Evolutionary conservation across 139 green algal species (phyloP).

Genomic region (Yamagishiella unicocca): DNA sequence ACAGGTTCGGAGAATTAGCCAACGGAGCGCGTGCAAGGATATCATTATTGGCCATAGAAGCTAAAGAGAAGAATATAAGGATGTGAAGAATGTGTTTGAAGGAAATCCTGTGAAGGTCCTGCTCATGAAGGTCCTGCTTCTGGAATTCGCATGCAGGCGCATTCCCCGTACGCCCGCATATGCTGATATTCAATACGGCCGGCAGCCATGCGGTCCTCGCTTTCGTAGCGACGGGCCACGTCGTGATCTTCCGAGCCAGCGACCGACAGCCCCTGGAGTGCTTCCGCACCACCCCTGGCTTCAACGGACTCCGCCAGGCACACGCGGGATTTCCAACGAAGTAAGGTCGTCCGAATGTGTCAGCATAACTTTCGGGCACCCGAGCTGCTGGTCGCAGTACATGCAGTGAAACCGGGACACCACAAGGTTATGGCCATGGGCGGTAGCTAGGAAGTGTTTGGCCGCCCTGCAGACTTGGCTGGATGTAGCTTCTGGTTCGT

Average conservation of each 20-base stretch:
- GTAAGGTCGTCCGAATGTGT: no score
- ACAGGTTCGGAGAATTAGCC: not conserved
- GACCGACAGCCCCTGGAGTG: not conserved
- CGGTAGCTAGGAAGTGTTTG: no score
- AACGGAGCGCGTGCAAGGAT: no score
- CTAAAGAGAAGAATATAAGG: not conserved
- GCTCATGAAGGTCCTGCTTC: no score
- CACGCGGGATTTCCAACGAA: not conserved
- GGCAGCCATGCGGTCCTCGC: not conserved
- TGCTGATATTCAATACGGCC: constrained; percentile 1
- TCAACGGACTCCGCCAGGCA: not conserved
- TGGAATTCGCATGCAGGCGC: not conserved
- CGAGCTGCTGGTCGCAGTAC: no score
- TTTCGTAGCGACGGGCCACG: constrained; percentile 4
- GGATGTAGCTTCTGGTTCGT: no score
- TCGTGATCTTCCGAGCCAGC: not conserved
- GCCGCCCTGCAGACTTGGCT: no score
- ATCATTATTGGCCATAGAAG: not conserved
- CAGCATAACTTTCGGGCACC: no score
- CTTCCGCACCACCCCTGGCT: constrained; percentile 14
- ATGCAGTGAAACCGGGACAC: no score
- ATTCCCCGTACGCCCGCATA: constrained; percentile 8
- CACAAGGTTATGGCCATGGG: no score
- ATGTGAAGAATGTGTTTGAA: no score
- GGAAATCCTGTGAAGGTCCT: no score